Evolutionary conservation across 2,329 filamentous ascomycete species (phyloP).

Genomic region (Diplocarpon rosae): DNA sequence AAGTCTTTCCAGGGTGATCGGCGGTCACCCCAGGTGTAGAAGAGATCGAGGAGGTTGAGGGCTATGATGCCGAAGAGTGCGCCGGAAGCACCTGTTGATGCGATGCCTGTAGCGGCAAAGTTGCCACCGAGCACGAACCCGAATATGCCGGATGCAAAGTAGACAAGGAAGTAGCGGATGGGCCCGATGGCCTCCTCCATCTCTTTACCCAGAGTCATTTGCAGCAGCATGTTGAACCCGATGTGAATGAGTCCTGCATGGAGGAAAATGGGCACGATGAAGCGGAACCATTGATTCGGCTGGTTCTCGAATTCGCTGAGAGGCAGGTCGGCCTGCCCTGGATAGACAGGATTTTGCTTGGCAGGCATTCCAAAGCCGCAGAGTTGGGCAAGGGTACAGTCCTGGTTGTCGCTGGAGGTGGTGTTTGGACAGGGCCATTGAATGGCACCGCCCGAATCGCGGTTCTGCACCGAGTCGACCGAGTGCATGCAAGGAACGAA

Average conservation of each 20-base stretch:
- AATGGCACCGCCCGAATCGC: conserved; percentile 30
- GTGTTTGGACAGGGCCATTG: conserved; percentile 75
- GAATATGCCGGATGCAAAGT: conserved; percentile 85
- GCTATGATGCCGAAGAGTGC: conserved; percentile 87
- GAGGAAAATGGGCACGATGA: conserved; percentile 91
- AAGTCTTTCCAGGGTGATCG: conserved; percentile 69
- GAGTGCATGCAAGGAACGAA: conserved; percentile 95
- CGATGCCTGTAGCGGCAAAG: conserved; percentile 70
- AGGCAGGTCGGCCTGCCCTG: conserved; percentile 29
- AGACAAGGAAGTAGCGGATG: conserved; percentile 80
- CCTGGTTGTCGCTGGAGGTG: conserved; percentile 44
- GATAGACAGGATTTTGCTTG: conserved; percentile 28
- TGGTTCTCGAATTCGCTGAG: conserved; percentile 31
- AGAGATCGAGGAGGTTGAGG: conserved; percentile 73
- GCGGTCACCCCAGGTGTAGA: conserved; percentile 86
- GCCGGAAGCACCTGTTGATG: conserved; percentile 83
- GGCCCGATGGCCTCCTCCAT: conserved; percentile 88
- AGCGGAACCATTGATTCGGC: conserved; percentile 94
- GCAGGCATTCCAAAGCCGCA: conserved; percentile 61
- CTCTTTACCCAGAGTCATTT: conserved; percentile 80
- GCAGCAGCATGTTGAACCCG: conserved; percentile 85
- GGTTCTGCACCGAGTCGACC: conserved; percentile 51
- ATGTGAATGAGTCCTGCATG: conserved; percentile 93
- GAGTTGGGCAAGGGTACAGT: conserved; percentile 67
- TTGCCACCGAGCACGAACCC: conserved; percentile 93